Percentiles rank a stretch among this genome's conserved stretches.
phyloP scores from a whole-genome alignment of 2,329 filamentous ascomycete genomes.

The Blastomyces silverae region DNA sequence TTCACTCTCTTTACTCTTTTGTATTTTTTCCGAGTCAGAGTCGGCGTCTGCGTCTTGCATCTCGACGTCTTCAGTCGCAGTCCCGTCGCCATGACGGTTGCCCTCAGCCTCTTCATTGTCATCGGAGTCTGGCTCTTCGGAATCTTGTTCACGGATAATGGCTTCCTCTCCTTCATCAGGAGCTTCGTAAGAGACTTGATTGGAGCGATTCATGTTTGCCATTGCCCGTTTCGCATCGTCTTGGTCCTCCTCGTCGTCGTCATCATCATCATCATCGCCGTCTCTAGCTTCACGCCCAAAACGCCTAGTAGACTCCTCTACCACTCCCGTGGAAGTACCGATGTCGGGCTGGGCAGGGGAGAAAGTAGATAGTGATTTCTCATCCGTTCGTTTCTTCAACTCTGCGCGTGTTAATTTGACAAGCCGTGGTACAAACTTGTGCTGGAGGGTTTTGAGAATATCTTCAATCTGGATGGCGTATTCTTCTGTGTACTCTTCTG shows the following conservation, averaged over 20 bases:
- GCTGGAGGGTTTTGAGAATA: conserved; percentile 72
- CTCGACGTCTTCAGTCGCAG: conserved; percentile 31
- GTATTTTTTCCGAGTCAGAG: conserved; percentile 38
- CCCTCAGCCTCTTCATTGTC: conserved; percentile 48
- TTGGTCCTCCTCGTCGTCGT: conserved; percentile 69
- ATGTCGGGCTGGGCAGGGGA: conserved; percentile 72
- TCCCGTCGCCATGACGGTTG: conserved; percentile 27
- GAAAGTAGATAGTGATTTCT: conserved; percentile 49
- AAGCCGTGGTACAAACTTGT: conserved; percentile 66
- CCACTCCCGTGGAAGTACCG: conserved; percentile 54
- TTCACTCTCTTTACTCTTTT: conserved; percentile 48
- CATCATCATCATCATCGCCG: conserved; percentile 53
- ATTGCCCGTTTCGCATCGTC: conserved; percentile 62
- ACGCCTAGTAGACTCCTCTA: conserved; percentile 47
- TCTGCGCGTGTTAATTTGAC: conserved; percentile 66
- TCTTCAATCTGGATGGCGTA: conserved; percentile 77
- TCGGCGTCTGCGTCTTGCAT: conserved; percentile 33
- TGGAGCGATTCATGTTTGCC: conserved; percentile 60
- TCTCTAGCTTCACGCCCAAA: conserved; percentile 45
- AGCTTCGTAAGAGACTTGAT: conserved; percentile 81
- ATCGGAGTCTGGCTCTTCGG: conserved; percentile 49
- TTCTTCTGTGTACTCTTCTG: conserved; percentile 71
- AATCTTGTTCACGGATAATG: conserved; percentile 59
- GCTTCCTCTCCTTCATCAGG: conserved; percentile 90
- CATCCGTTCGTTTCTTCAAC: conserved; percentile 66